Conservation (phyloP, 306 rosid genomes). For the Senna tora region DNA sequence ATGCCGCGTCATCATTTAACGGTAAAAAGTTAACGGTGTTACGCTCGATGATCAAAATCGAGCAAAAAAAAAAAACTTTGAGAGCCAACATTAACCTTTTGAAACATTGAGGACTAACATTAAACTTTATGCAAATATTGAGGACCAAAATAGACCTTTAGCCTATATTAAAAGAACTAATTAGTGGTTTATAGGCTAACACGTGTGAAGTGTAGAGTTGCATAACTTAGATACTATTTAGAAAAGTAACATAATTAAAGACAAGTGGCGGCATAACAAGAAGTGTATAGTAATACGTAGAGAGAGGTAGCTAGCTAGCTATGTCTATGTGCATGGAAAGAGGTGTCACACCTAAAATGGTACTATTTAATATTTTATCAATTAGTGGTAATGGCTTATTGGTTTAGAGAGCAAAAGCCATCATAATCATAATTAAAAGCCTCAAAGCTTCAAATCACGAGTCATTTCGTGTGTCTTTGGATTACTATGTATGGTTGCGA, state of each 20-base stretch:
- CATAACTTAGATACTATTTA: too few relatives aligned
- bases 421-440: conserved; percentile 26
- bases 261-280: conserved; percentile 16
- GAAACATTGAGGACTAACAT: too few relatives aligned
- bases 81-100: too few relatives aligned
- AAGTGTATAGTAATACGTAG: conserved; percentile 4
- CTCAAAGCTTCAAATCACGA: conserved; percentile 31
- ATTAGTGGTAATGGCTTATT: neutral
- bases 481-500: conserved; percentile 13
- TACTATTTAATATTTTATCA: too few relatives aligned
- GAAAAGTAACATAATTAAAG: neutral
- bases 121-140: too few relatives aligned
- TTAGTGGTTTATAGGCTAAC: conserved; percentile 18
- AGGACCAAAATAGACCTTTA: too few relatives aligned
- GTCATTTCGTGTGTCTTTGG: conserved; percentile 31
- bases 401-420: conserved; percentile 13
- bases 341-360: too few relatives aligned
- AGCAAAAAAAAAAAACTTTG: too few relatives aligned
- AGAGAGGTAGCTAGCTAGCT: neutral
- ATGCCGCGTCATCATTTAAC: too few relatives aligned
- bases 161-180: neutral
- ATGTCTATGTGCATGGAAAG: too few relatives aligned
- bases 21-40: too few relatives aligned
- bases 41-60: too few relatives aligned
- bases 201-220: conserved; percentile 5